phyloP scores from a whole-genome alignment of 2,329 filamentous ascomycete species.

The Zymoseptoria tritici region DNA sequence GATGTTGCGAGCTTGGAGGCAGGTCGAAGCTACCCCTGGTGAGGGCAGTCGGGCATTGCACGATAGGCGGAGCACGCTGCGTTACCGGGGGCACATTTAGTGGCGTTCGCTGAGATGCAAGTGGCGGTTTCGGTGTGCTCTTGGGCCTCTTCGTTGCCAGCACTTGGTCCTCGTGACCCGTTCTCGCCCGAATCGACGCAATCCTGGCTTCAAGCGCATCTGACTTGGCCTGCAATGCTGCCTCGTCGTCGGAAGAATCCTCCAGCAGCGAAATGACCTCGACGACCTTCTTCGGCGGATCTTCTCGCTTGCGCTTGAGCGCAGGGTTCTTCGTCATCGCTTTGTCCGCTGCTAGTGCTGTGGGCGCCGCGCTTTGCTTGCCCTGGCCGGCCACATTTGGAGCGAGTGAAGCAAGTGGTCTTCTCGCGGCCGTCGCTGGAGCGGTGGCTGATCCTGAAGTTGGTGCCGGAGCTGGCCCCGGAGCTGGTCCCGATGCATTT shows the following conservation, averaged over 20 bases:
- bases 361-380: conserved; percentile 1
- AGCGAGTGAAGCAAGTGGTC: conserved; percentile 3
- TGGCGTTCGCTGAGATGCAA: neutral
- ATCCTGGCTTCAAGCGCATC: conserved; percentile 9
- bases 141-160: conserved; percentile 8
- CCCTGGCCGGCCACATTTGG: neutral
- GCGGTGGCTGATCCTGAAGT: neutral
- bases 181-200: conserved; percentile 10
- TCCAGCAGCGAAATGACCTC: conserved; percentile 2
- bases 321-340: too few relatives aligned
- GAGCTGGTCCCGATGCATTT: too few relatives aligned
- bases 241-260: conserved; percentile 10
- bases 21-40: neutral
- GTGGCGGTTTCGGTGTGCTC: neutral
- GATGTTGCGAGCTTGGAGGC: neutral
- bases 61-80: neutral
- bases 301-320: conserved; percentile 2
- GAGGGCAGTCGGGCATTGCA: neutral
- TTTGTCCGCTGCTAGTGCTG: neutral
- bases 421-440: neutral
- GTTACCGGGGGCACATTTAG: neutral
- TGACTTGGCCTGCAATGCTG: conserved; percentile 5
- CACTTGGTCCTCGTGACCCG: conserved; percentile 9
- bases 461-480: neutral
- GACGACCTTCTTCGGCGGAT: neutral